Conservation (phyloP, 306 rosid species). For the Citrullus amarus region DNA sequence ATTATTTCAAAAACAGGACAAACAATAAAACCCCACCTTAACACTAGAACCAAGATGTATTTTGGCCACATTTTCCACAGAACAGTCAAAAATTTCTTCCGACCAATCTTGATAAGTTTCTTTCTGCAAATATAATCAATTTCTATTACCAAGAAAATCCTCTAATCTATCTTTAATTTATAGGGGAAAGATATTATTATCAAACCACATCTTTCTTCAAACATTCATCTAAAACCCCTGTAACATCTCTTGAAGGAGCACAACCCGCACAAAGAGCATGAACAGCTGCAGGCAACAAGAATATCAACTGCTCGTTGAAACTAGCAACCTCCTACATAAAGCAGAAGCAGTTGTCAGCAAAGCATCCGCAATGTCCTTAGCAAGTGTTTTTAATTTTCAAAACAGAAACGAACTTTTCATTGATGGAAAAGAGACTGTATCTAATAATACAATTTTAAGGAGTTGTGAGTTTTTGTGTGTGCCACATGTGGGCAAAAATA, state of each 20-base stretch:
- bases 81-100: slow-evolving; percentile 57
- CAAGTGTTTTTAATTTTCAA: neutral
- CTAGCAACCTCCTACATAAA: slow-evolving; percentile 41
- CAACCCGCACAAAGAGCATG: slow-evolving; percentile 73
- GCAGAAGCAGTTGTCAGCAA: neutral
- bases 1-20: slow-evolving; percentile 11
- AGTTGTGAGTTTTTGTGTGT: neutral
- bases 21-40: slow-evolving; percentile 41
- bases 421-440: no score
- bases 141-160: slow-evolving; percentile 8
- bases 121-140: slow-evolving; percentile 33
- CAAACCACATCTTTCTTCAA: slow-evolving; percentile 34
- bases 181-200: neutral
- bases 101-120: slow-evolving; percentile 35
- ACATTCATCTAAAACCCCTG: slow-evolving; percentile 28
- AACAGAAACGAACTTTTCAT: no score
- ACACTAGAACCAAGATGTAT: slow-evolving; percentile 31
- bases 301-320: slow-evolving; percentile 36
- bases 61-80: slow-evolving; percentile 55
- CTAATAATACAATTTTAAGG: neutral
- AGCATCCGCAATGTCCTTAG: neutral
- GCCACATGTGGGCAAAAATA: neutral
- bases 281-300: slow-evolving; percentile 66
- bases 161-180: slow-evolving; percentile 1
- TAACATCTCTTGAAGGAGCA: slow-evolving; percentile 32